These are phyloP conservation scores for Chiua virens DNA, from an alignment of 768 basidiomycete species.

Conservation along the genomic window DNA sequence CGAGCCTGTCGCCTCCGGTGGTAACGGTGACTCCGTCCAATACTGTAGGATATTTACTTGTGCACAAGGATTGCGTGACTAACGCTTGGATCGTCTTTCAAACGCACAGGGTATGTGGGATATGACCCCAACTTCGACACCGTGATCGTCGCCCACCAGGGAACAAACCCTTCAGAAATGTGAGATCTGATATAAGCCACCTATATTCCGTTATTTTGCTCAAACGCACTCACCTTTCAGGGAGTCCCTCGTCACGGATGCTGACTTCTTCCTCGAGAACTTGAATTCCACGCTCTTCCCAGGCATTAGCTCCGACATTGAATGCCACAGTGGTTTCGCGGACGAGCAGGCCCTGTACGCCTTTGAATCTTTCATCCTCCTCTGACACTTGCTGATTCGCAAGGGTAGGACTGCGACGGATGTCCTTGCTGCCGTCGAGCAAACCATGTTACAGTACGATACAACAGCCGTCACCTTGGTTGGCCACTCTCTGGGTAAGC, in stretches of 20 bases:
- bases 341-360: slow-evolving; percentile 44
- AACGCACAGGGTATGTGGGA: slow-evolving; percentile 49
- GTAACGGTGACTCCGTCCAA: slow-evolving; percentile 41
- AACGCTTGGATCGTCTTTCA: neutral
- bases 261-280: slow-evolving; percentile 33
- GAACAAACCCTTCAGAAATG: slow-evolving; percentile 33
- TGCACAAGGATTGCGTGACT: neutral
- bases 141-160: slow-evolving; percentile 41
- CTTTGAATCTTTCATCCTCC: neutral
- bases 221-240: slow-evolving; percentile 17
- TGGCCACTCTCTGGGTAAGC: slow-evolving; percentile 43
- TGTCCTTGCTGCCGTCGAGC: slow-evolving; percentile 45
- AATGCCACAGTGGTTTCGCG: slow-evolving; percentile 49
- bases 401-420: slow-evolving; percentile 37
- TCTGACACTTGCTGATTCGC: neutral
- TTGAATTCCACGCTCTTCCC: slow-evolving; percentile 49
- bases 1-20: slow-evolving; percentile 47
- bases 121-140: slow-evolving; percentile 40
- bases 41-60: slow-evolving; percentile 34
- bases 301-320: slow-evolving; percentile 40
- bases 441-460: slow-evolving; percentile 35
- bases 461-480: slow-evolving; percentile 43
- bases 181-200: slow-evolving; percentile 4
- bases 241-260: slow-evolving; percentile 42
- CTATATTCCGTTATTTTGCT: neutral